These are phyloP conservation scores for Paramecium biaurelia DNA, from an alignment of 73 alveolate species.

Conservation along the genomic window DNA sequence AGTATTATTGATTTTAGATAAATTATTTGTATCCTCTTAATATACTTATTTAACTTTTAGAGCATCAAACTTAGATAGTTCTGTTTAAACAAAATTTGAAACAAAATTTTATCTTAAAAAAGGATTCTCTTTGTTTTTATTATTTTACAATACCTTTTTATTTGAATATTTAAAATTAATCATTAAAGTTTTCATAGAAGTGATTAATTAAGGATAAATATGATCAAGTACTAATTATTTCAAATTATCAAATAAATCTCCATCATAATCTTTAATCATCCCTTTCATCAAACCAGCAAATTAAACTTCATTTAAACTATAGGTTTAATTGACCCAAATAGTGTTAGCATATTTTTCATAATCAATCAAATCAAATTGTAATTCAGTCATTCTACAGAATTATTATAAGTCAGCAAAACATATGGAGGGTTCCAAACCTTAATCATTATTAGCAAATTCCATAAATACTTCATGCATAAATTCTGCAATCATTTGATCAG, in stretches of 20 bases:
- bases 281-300: not conserved
- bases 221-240: not conserved
- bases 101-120: not conserved
- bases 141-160: not conserved
- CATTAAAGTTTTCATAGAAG: not conserved
- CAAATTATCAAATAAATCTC: not conserved
- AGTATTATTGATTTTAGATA: not conserved
- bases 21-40: not conserved
- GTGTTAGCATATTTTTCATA: not conserved
- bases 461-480: conserved; percentile 49
- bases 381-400: conserved; percentile 12
- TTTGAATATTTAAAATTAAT: not conserved
- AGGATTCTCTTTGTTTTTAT: not conserved
- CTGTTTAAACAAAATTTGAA: not conserved
- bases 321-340: not conserved
- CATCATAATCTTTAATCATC: not conserved
- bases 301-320: not conserved
- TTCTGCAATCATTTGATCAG: not conserved
- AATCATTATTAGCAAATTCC: conserved; percentile 44
- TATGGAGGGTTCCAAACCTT: not conserved
- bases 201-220: conserved; percentile 26
- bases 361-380: not conserved
- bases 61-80: not conserved
- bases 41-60: not conserved
- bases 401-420: conserved; percentile 2